Conservation (phyloP, 768 basidiomycete species). For the Leucocoprinus birnbaumii region DNA sequence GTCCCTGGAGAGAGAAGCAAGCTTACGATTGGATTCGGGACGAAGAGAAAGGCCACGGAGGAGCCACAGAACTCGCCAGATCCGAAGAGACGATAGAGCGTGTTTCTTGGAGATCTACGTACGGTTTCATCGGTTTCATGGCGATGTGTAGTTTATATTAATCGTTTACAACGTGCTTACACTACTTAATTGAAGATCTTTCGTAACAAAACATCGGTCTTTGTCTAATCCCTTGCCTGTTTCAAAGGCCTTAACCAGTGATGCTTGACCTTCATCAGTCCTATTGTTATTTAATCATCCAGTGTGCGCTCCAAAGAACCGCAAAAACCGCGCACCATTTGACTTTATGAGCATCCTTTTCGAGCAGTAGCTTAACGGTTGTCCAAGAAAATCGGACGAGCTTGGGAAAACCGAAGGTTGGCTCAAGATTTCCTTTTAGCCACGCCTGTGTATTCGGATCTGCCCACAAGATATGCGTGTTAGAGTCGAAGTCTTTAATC, state of each 20-base stretch:
- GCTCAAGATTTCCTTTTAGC: constrained; percentile 73
- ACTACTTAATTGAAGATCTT: constrained; percentile 71
- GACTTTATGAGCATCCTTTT: constrained; percentile 73
- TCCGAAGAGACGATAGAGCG: constrained; percentile 48
- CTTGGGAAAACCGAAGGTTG: constrained; percentile 89
- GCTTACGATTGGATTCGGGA: constrained; percentile 73
- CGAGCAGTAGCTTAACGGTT: constrained; percentile 82
- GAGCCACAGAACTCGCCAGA: constrained; percentile 68
- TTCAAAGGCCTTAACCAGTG: constrained; percentile 74
- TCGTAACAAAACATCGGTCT: constrained; percentile 67
- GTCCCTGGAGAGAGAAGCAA: constrained; percentile 65
- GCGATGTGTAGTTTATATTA: constrained; percentile 5
- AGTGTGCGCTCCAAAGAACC: background rate
- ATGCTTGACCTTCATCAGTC: constrained; percentile 82
- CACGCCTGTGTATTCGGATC: constrained; percentile 93
- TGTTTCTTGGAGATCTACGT: background rate
- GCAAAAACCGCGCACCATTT: constrained; percentile 62
- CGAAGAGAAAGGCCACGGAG: constrained; percentile 77
- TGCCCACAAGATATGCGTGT: constrained; percentile 21
- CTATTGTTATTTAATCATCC: constrained; percentile 27
- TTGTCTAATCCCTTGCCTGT: constrained; percentile 70
- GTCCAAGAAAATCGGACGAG: constrained; percentile 95
- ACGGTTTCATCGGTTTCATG: background rate
- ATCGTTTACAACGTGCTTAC: constrained; percentile 56
- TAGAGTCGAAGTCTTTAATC: background rate